Evolutionary conservation across 2,329 filamentous ascomycete species (phyloP).

Genomic region (Neopestalotiopsis sp.): DNA sequence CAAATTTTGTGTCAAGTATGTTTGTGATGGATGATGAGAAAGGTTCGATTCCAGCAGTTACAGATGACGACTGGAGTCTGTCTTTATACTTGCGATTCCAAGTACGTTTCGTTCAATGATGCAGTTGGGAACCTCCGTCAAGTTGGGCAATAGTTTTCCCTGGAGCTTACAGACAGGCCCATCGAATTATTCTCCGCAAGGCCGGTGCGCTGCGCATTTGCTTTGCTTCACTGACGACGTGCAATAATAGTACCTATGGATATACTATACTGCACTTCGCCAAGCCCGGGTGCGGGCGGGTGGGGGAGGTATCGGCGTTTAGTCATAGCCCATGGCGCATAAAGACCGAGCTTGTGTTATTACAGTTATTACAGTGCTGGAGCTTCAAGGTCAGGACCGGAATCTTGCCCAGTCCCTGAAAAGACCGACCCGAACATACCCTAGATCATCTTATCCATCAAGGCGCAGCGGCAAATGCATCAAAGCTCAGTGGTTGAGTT

Average conservation of each 20-base stretch:
- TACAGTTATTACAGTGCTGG: background rate
- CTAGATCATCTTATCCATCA: background rate
- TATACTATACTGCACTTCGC: background rate
- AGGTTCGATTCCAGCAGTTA: background rate
- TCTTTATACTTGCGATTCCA: background rate
- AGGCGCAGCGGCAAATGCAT: background rate
- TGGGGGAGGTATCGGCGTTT: background rate
- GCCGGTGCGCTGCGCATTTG: background rate
- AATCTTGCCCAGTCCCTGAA: constrained; percentile 2
- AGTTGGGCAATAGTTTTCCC: constrained; percentile 11
- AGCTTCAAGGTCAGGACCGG: background rate
- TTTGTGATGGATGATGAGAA: background rate
- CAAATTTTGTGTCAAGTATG: background rate
- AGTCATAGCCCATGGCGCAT: background rate
- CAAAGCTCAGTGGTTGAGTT: background rate
- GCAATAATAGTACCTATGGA: background rate
- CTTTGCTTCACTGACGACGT: background rate
- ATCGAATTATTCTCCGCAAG: background rate
- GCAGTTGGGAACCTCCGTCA: background rate
- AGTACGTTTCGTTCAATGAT: too few relatives aligned
- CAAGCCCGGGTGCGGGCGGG: background rate
- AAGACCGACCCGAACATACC: background rate
- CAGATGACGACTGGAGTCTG: background rate
- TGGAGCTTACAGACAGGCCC: background rate
- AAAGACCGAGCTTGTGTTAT: background rate